These are phyloP conservation scores for Prunus kanzakura DNA, from an alignment of 306 rosid species.

Conservation along the genomic window DNA sequence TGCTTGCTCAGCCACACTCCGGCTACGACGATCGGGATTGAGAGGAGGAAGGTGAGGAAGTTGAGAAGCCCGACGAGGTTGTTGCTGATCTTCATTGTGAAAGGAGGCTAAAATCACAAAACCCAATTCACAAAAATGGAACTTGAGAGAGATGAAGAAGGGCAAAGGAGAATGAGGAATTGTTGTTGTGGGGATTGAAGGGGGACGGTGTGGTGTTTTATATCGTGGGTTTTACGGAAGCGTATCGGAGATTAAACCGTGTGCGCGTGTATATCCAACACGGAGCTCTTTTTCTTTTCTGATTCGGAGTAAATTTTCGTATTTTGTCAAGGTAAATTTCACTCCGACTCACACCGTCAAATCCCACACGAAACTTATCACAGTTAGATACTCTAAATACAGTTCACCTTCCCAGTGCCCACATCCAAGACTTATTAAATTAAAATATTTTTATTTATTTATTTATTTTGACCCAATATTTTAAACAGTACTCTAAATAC, in stretches of 20 bases:
- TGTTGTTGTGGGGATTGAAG: not conserved
- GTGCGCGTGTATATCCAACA: not conserved
- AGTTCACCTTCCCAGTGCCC: no score
- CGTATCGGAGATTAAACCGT: not conserved
- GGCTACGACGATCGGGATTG: slow-evolving; percentile 56
- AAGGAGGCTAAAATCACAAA: not conserved
- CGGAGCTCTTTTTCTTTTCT: not conserved
- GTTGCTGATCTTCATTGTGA: slow-evolving; percentile 44
- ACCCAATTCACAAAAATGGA: not conserved
- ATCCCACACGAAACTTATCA: no score
- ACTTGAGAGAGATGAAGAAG: not conserved
- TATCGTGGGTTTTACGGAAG: not conserved
- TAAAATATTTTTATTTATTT: no score
- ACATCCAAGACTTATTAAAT: no score
- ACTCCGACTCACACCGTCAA: not conserved
- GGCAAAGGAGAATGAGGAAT: not conserved
- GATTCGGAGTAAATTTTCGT: not conserved
- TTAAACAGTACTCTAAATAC: no score
- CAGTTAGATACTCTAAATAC: no score
- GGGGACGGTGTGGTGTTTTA: not conserved
- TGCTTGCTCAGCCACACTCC: slow-evolving; percentile 70
- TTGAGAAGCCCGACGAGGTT: slow-evolving; percentile 62
- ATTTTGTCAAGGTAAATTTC: no score
- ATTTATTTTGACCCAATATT: no score
- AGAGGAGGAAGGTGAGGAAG: slow-evolving; percentile 55